Percentiles rank a stretch among this genome's conserved stretches.
Evolutionary conservation across 1,139 yeast genomes (phyloP).

Genomic region (Diutina neorugosa): DNA sequence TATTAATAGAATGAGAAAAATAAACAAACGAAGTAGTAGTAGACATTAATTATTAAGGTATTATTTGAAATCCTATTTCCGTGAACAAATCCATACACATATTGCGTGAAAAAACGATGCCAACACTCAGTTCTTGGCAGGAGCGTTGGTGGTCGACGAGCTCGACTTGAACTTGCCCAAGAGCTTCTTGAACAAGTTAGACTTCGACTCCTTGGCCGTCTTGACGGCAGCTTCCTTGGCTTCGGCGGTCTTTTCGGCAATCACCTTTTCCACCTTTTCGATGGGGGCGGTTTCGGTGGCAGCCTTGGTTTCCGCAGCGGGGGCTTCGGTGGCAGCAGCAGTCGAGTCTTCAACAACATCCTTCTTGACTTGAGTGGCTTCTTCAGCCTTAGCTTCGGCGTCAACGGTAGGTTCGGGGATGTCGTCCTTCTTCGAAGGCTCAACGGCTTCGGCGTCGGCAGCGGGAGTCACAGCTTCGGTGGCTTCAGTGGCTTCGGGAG

Average conservation of each 20-base stretch:
- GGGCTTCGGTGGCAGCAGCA: slow-evolving; percentile 9
- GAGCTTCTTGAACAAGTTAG: slow-evolving; percentile 38
- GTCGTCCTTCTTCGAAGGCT: slow-evolving; percentile 6
- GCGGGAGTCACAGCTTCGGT: slow-evolving; percentile 6
- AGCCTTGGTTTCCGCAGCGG: slow-evolving; percentile 8
- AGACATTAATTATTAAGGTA: not conserved
- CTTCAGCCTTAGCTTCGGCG: slow-evolving; percentile 2
- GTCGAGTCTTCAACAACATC: slow-evolving; percentile 5
- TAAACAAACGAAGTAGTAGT: not conserved
- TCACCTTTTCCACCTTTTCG: slow-evolving; percentile 8
- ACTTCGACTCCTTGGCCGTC: slow-evolving; percentile 21
- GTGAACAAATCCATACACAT: not conserved
- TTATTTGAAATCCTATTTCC: not conserved
- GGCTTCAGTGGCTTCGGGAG: slow-evolving; percentile 8
- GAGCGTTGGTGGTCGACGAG: slow-evolving; percentile 1
- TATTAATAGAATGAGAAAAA: not conserved
- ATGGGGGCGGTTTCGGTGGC: slow-evolving; percentile 7
- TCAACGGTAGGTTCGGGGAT: slow-evolving; percentile 5
- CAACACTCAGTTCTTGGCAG: not conserved
- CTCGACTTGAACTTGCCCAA: slow-evolving; percentile 36
- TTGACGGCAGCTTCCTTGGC: slow-evolving; percentile 13
- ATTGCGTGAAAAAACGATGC: not conserved
- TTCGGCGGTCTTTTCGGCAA: slow-evolving; percentile 19
- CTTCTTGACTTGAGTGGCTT: not conserved
- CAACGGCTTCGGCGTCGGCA: slow-evolving; percentile 5